Conservation (phyloP, 129 eudicot species). For the Mikania micrantha region DNA sequence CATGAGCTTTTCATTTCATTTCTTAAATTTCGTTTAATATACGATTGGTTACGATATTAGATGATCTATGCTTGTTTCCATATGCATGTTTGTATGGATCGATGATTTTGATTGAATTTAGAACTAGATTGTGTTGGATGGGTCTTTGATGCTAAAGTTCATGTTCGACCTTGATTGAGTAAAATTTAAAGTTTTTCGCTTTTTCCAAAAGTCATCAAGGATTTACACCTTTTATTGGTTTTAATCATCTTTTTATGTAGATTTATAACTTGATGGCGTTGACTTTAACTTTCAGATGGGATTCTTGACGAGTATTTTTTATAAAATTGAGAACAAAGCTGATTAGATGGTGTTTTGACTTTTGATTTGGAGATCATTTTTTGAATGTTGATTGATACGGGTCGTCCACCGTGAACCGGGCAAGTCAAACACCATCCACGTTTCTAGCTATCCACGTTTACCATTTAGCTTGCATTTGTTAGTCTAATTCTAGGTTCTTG, state of each 20-base stretch:
- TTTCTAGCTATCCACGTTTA: no score
- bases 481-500: no score
- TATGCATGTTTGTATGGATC: constrained; percentile 3
- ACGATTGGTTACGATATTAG: background rate
- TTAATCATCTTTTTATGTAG: background rate
- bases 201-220: no score
- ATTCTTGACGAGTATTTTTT: background rate
- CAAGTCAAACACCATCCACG: no score
- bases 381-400: no score
- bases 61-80: background rate
- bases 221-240: no score
- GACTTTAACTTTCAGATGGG: background rate
- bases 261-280: constrained; percentile 1
- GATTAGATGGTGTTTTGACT: constrained; percentile 1
- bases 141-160: background rate
- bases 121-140: background rate
- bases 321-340: background rate
- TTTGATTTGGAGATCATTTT: no score
- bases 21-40: background rate
- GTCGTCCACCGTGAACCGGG: no score
- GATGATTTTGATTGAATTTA: constrained; percentile 5
- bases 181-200: no score
- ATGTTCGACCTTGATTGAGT: background rate
- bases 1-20: background rate
- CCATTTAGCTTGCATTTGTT: no score